Evolutionary conservation across 305 asterid species (phyloP), one percentile per base, ranked within the genome.

Genomic region (Fraxinus xanthoxyloides): DNA sequence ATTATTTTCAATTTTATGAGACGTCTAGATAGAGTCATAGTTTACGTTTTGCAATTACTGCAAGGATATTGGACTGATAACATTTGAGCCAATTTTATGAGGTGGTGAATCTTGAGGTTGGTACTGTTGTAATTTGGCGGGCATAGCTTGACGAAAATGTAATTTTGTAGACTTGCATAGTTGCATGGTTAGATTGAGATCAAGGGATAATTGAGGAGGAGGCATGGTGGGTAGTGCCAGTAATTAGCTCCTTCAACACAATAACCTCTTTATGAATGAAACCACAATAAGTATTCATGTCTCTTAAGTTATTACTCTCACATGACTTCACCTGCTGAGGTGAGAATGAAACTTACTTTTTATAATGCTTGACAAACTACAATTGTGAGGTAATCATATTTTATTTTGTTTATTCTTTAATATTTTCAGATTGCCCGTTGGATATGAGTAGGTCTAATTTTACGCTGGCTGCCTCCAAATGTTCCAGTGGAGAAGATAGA

Each of bases 351-450:
- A 21, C 72, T 23, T 61, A 7, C 13, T 59, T 46, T 46, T 46
- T 67, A 8, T 67, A 67, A 28, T 28, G 19, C 19, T 67, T 5
- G 40, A 15, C 40, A 69, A 69, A 10, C 40, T 28, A 8, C 61
- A 48, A 48, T 1, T 48, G 59, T 48, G 74, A 12, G n/a, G 36
- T 67, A 28, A 30, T 67, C 74, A 26, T 30, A 28, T 67, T 63
- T 63, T 48, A 30, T 67, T 35, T 36, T 46, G 43, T 15, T 56
- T 46, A 43, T 10, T 56, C 78, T 85, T 74, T 74, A 56, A 43
- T 31, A 35, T 43, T 72, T 87, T 89, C 94, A 96, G 99, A 87
- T 83, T 96, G 98, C 86, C 98, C 98, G 5, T 89, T 96, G 89
- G 95, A 93, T 84, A 88, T 94, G 79, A 88, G 92, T 67, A 79